phyloP scores from a whole-genome alignment of 2,329 filamentous ascomycete genomes.

The Aureobasidium sp. region DNA sequence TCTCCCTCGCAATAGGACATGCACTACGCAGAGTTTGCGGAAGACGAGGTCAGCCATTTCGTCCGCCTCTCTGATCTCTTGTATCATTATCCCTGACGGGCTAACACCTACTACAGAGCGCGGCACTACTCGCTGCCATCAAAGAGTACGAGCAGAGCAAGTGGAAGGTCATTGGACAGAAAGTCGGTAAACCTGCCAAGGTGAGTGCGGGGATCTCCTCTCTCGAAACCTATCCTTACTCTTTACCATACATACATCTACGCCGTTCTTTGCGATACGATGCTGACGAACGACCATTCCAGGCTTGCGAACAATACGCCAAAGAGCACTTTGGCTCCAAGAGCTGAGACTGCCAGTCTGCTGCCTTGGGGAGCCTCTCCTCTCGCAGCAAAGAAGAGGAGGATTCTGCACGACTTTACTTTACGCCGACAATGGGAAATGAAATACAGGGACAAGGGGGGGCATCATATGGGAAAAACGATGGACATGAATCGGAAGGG shows the following conservation, averaged over 20 bases:
- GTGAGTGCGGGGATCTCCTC: conserved; percentile 33
- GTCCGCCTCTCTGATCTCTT: conserved; percentile 30
- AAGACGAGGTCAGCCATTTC: conserved; percentile 70
- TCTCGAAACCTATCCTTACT: neutral
- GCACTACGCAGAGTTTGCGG: conserved; percentile 97
- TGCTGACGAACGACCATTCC: neutral
- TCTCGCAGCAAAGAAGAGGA: neutral
- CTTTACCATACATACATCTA: neutral
- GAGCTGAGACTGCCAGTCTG: conserved; percentile 23
- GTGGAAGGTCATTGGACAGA: conserved; percentile 95
- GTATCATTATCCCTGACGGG: neutral
- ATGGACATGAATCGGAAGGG: neutral
- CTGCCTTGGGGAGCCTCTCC: neutral
- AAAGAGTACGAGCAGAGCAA: conserved; percentile 99
- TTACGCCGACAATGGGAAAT: neutral
- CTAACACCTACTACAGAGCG: conserved; percentile 13
- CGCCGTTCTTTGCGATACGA: neutral
- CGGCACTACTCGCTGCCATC: conserved; percentile 77
- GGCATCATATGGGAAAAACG: neutral
- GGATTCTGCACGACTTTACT: neutral
- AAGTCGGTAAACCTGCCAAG: conserved; percentile 97
- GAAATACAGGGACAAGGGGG: neutral
- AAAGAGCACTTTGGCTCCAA: conserved; percentile 79
- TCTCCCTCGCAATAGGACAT: conserved; percentile 59
- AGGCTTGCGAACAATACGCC: conserved; percentile 87